Conservation (phyloP, 2,329 filamentous ascomycete species). For the Colletotrichum musae region DNA sequence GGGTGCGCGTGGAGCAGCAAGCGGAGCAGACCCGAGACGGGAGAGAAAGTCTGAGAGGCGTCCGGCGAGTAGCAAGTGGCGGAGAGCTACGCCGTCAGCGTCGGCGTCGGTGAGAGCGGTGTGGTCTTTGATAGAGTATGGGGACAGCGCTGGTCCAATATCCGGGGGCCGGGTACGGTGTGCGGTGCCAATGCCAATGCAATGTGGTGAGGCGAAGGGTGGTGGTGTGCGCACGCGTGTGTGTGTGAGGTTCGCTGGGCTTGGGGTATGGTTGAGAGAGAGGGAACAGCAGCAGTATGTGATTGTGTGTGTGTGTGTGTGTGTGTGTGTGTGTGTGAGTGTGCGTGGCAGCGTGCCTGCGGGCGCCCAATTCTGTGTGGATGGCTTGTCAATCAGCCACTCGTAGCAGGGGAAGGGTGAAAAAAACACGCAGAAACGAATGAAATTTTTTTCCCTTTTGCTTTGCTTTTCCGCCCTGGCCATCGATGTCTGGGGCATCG, state of each 20-base stretch:
- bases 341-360: constrained; percentile 7
- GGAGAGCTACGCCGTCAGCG: constrained; percentile 8
- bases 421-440: constrained; percentile 26
- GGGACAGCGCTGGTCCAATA: background rate
- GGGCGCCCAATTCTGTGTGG: constrained; percentile 2
- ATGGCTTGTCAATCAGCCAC: constrained; percentile 29
- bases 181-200: constrained; percentile 6
- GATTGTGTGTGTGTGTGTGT: constrained; percentile 1
- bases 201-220: constrained; percentile 8
- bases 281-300: background rate
- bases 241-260: background rate
- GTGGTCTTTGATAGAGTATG: background rate
- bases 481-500: constrained; percentile 6
- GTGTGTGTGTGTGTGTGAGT: background rate
- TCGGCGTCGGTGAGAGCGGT: background rate
- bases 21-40: constrained; percentile 18
- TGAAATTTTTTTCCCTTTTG: constrained; percentile 22
- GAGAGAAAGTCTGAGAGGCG: background rate
- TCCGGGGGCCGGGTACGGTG: constrained; percentile 7
- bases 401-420: constrained; percentile 4
- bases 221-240: background rate
- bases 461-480: constrained; percentile 20
- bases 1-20: constrained; percentile 38
- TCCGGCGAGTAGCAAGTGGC: constrained; percentile 5
- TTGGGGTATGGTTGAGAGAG: constrained; percentile 1